Evolutionary conservation across 1,139 yeast species (phyloP).

Genomic region (Scheffersomyces quercinus): DNA sequence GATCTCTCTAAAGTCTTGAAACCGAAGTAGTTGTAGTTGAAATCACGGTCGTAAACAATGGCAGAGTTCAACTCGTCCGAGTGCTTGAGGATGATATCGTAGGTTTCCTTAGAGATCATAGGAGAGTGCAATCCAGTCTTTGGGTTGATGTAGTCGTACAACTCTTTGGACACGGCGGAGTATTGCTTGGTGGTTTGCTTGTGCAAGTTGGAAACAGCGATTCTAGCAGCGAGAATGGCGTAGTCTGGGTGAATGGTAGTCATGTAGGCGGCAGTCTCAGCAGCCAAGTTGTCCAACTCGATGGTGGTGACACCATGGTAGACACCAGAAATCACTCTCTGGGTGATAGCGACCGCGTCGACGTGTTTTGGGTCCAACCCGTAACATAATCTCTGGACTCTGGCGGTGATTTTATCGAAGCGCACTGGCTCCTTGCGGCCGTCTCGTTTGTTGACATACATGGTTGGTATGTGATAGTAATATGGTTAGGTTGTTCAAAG

Average conservation of each 20-base stretch:
- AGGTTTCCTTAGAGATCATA: constrained; percentile 75
- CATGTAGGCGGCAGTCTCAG: constrained; percentile 97
- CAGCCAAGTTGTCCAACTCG: constrained; percentile 89
- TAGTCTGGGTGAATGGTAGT: constrained; percentile 97
- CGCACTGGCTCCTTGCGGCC: constrained; percentile 82
- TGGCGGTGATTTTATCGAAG: constrained; percentile 48
- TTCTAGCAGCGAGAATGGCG: constrained; percentile 91
- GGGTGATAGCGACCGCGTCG: constrained; percentile 87
- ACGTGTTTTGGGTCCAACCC: constrained; percentile 83
- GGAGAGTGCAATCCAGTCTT: constrained; percentile 71
- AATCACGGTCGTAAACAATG: constrained; percentile 77
- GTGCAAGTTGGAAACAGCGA: constrained; percentile 88
- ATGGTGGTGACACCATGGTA: constrained; percentile 96
- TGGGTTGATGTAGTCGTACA: constrained; percentile 74
- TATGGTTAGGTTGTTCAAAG: too few relatives aligned
- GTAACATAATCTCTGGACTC: constrained; percentile 62
- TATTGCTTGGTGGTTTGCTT: constrained; percentile 90
- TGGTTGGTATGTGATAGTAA: constrained; percentile 11
- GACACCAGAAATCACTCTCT: constrained; percentile 84
- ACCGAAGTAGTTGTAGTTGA: constrained; percentile 80
- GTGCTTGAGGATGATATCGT: constrained; percentile 59
- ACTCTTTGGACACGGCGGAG: constrained; percentile 69
- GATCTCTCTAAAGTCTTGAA: constrained; percentile 87
- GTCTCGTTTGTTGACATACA: constrained; percentile 63
- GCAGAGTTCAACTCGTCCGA: constrained; percentile 78